Evolutionary conservation across 2,329 filamentous ascomycete genomes (phyloP).

Genomic region (Penicillium sp.): DNA sequence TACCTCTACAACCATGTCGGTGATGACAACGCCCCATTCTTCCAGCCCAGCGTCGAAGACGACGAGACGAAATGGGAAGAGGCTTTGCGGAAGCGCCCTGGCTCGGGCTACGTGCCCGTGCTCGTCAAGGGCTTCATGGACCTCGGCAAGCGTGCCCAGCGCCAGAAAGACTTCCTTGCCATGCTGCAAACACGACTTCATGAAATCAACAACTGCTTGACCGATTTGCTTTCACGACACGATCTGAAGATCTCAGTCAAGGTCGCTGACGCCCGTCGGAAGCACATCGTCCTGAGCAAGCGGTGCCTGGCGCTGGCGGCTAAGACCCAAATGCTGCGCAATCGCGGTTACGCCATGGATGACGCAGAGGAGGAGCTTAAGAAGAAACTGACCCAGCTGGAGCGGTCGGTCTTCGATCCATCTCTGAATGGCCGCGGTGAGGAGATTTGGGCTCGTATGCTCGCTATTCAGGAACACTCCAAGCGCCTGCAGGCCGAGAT

Average conservation of each 20-base stretch:
- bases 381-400: conserved; percentile 61
- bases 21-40: conserved; percentile 62
- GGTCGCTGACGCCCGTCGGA: conserved; percentile 60
- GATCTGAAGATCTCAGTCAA: conserved; percentile 62
- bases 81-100: conserved; percentile 61
- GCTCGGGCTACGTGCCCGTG: conserved; percentile 60
- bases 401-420: conserved; percentile 62
- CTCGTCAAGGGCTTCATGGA: conserved; percentile 62
- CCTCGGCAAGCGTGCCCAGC: conserved; percentile 59
- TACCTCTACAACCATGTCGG: conserved; percentile 67
- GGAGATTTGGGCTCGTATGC: conserved; percentile 69
- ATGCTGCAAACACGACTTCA: conserved; percentile 62
- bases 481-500: conserved; percentile 62
- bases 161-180: conserved; percentile 59
- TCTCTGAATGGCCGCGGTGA: conserved; percentile 62
- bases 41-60: conserved; percentile 59
- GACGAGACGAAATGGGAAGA: conserved; percentile 67
- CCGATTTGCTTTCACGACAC: conserved; percentile 60
- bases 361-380: conserved; percentile 64
- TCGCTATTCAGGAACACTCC: conserved; percentile 61
- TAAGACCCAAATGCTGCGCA: conserved; percentile 65
- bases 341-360: conserved; percentile 67
- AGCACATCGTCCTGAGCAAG: conserved; percentile 62
- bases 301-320: conserved; percentile 63
- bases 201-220: conserved; percentile 66